Percentiles rank a stretch among this genome's conserved stretches.
Conservation (phyloP, 805 yeast genomes). For the Kuraishia cidri region DNA sequence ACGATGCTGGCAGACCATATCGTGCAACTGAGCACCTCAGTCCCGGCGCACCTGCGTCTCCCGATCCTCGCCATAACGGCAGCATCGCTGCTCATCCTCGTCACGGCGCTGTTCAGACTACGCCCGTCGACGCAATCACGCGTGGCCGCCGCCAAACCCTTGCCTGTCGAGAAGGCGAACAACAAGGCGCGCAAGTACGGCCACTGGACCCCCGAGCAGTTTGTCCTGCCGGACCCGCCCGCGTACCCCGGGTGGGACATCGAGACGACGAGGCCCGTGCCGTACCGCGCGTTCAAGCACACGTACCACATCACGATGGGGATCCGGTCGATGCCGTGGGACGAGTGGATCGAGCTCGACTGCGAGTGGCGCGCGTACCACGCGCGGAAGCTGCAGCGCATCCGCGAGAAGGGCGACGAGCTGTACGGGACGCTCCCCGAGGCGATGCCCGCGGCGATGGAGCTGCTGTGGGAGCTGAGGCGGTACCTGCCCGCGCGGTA, state of each 20-base stretch:
- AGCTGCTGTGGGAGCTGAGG: slow-evolving; percentile 43
- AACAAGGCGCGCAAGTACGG: slow-evolving; percentile 41
- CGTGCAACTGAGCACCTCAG: too few species aligned
- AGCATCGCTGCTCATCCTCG: too few species aligned
- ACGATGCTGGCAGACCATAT: too few species aligned
- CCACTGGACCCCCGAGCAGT: slow-evolving; percentile 44
- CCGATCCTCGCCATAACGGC: too few species aligned
- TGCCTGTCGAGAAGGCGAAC: slow-evolving; percentile 23
- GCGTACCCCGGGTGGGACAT: slow-evolving; percentile 41
- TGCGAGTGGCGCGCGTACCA: slow-evolving; percentile 56
- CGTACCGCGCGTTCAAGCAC: slow-evolving; percentile 63
- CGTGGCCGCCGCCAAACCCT: too few species aligned
- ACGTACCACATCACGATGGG: slow-evolving; percentile 65
- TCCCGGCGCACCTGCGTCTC: too few species aligned
- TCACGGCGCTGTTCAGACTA: too few species aligned
- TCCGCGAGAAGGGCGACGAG: slow-evolving; percentile 34
- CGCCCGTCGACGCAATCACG: too few species aligned
- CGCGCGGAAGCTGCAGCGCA: slow-evolving; percentile 37
- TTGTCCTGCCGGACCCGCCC: slow-evolving; percentile 37
- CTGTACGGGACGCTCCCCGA: slow-evolving; percentile 40
- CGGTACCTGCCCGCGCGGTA: slow-evolving; percentile 46
- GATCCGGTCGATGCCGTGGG: slow-evolving; percentile 50
- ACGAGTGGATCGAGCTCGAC: slow-evolving; percentile 61
- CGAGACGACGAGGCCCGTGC: slow-evolving; percentile 39
- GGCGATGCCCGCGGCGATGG: slow-evolving; percentile 47